Conservation (phyloP, 768 basidiomycete genomes). For the Rossbeevera mucosa region DNA sequence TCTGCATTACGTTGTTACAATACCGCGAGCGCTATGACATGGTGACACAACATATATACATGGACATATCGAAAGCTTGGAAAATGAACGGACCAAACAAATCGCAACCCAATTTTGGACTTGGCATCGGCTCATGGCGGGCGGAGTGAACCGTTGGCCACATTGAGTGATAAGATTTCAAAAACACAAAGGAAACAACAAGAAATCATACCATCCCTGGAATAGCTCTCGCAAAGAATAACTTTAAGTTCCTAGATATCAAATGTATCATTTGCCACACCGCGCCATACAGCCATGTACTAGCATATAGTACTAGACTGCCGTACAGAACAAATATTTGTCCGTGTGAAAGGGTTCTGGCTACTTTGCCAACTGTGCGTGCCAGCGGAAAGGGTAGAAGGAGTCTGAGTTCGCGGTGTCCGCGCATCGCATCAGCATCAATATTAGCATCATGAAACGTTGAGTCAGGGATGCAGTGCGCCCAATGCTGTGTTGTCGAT, state of each 20-base stretch:
- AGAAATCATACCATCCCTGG: not conserved
- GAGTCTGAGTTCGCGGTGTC: not conserved
- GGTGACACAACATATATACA: not conserved
- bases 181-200: not conserved
- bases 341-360: constrained; percentile 2
- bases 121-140: not conserved
- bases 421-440: not conserved
- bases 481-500: not conserved
- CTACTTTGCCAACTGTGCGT: constrained; percentile 3
- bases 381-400: not conserved
- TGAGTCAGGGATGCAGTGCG: not conserved
- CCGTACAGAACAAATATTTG: not conserved
- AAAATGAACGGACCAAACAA: not conserved
- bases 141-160: not conserved
- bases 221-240: not conserved
- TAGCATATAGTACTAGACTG: not conserved
- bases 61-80: not conserved
- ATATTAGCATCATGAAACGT: not conserved
- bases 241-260: not conserved
- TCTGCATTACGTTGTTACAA: not conserved
- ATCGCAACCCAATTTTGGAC: not conserved
- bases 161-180: not conserved
- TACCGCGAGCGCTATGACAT: not conserved
- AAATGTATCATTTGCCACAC: not conserved
- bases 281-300: not conserved